Percentiles rank a stretch among this genome's conserved stretches.
Conservation (phyloP, 164 flowering plant genomes). For the Chimonanthus praecox region DNA sequence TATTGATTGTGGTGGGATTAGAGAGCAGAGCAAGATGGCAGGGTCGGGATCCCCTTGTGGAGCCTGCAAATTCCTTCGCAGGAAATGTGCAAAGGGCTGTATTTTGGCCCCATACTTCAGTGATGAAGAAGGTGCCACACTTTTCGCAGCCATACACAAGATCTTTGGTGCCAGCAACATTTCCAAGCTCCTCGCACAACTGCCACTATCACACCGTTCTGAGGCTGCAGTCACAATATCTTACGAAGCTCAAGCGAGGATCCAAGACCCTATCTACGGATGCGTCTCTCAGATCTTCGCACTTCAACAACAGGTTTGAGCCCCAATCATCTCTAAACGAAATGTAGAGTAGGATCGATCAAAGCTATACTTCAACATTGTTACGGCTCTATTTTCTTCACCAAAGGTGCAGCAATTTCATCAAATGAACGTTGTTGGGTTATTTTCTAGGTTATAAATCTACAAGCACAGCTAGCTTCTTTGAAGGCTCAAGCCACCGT, state of each 20-base stretch:
- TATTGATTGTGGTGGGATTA: conserved; percentile 19
- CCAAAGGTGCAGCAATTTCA: background rate
- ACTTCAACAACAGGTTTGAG: conserved; percentile 81
- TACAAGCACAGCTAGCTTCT: conserved; percentile 72
- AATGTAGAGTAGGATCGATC: background rate
- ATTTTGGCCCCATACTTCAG: conserved; percentile 93
- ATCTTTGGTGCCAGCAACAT: conserved; percentile 94
- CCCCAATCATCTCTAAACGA: background rate
- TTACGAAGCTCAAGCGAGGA: conserved; percentile 91
- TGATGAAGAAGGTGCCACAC: conserved; percentile 76
- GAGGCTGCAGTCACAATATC: conserved; percentile 82
- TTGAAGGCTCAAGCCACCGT: conserved; percentile 63
- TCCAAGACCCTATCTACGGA: conserved; percentile 91
- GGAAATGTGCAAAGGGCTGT: conserved; percentile 81
- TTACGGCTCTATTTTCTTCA: background rate
- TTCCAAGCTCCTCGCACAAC: conserved; percentile 65
- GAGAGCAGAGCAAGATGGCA: conserved; percentile 38
- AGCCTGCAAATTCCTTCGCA: conserved; percentile 88
- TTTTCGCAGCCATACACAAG: conserved; percentile 88
- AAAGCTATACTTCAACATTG: background rate
- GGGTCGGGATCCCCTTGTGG: conserved; percentile 91
- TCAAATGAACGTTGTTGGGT: background rate
- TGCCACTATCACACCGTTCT: conserved; percentile 58
- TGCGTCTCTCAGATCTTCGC: conserved; percentile 85
- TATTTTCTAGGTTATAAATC: conserved; percentile 55